These are phyloP conservation scores for Chenopodium album DNA, from an alignment of 148 eudicot genomes.

Conservation along the genomic window DNA sequence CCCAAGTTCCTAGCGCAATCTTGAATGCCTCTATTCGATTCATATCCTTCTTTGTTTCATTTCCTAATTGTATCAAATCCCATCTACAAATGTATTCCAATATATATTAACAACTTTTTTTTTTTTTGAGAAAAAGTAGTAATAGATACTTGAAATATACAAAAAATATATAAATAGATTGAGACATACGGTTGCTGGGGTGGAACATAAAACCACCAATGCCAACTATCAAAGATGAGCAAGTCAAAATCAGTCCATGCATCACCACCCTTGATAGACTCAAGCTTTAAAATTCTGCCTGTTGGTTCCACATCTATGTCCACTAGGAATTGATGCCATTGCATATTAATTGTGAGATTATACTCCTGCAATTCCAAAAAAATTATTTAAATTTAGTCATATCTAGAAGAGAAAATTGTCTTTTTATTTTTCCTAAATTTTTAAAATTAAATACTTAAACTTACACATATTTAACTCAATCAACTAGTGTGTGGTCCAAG, in stretches of 20 bases:
- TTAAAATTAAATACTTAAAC: too few relatives aligned
- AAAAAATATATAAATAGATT: background rate
- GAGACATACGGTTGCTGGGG: slow-evolving; percentile 51
- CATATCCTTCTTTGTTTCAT: slow-evolving; percentile 38
- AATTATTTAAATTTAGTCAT: too few relatives aligned
- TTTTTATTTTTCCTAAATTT: too few relatives aligned
- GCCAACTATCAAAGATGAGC: slow-evolving; percentile 69
- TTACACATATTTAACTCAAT: too few relatives aligned
- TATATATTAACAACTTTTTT: background rate
- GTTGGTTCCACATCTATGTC: slow-evolving; percentile 37
- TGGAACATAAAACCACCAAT: slow-evolving; percentile 70
- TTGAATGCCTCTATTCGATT: slow-evolving; percentile 48
- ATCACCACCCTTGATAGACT: slow-evolving; percentile 48
- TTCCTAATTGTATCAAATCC: slow-evolving; percentile 51
- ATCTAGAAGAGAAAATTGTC: too few relatives aligned
- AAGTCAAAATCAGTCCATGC: slow-evolving; percentile 50
- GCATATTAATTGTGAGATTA: slow-evolving; percentile 34
- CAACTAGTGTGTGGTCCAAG: too few relatives aligned
- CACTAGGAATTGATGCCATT: slow-evolving; percentile 50
- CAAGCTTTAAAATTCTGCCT: slow-evolving; percentile 55
- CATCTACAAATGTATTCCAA: slow-evolving; percentile 37
- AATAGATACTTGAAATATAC: too few relatives aligned
- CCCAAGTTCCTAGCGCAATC: slow-evolving; percentile 56
- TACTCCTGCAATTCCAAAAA: slow-evolving; percentile 39
- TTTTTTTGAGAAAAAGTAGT: too few relatives aligned